Percentiles rank a stretch among this genome's conserved stretches.
phyloP scores from a whole-genome alignment of 352 stramenopile genomes.

The Blastocystis sp. region DNA sequence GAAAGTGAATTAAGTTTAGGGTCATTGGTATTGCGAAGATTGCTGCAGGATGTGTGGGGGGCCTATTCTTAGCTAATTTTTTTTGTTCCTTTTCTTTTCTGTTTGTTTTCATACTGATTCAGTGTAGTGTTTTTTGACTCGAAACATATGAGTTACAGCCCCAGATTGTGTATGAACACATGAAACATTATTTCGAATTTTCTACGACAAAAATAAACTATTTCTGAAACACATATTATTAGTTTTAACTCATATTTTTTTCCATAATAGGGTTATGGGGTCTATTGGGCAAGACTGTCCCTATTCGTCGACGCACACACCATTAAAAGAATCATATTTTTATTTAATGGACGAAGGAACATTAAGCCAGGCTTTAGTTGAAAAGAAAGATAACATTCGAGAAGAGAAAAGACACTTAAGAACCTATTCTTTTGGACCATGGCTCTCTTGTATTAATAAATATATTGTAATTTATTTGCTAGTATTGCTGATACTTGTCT shows the following conservation, averaged over 20 bases:
- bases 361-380: not conserved
- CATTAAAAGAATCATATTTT: not conserved
- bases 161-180: too few species aligned
- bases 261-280: not conserved
- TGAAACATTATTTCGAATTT: too few species aligned
- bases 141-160: too few species aligned
- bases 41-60: not conserved
- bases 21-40: slow-evolving; percentile 9
- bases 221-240: too few species aligned
- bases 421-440: not conserved
- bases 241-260: not conserved
- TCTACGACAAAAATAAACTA: too few species aligned
- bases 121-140: too few species aligned
- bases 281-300: not conserved
- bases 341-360: not conserved
- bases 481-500: not conserved
- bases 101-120: too few species aligned
- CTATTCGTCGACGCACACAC: not conserved
- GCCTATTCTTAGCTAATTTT: not conserved
- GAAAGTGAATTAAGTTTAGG: not conserved
- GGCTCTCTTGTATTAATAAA: not conserved
- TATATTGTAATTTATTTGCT: not conserved
- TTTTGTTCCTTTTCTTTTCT: not conserved
- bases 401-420: not conserved
- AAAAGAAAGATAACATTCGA: not conserved